Percentiles rank a stretch among this genome's conserved stretches.
phyloP scores from a whole-genome alignment of 257 asterid genomes.

The Datura wrightii region DNA sequence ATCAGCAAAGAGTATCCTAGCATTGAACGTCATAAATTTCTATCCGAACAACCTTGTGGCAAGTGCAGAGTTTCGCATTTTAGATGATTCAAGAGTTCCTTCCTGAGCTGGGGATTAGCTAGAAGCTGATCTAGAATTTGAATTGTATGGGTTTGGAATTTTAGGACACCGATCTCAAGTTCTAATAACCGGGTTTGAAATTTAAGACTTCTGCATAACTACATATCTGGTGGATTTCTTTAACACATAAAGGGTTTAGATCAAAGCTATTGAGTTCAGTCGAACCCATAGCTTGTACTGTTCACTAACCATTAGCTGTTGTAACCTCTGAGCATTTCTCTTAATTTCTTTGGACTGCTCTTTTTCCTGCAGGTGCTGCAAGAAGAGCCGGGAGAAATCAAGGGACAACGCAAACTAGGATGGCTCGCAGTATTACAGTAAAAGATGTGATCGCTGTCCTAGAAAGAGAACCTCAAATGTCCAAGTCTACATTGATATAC shows the following conservation, averaged over 20 bases:
- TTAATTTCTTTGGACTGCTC: not conserved
- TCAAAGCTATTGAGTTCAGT: not conserved
- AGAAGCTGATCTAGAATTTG: not conserved
- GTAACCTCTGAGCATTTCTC: not conserved
- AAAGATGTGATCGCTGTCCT: slow-evolving; percentile 84
- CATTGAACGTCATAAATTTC: not conserved
- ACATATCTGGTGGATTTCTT: not conserved
- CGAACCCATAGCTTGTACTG: not conserved
- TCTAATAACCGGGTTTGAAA: not conserved
- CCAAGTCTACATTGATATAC: slow-evolving; percentile 69
- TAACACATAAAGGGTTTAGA: not conserved
- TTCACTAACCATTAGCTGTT: slow-evolving; percentile 3
- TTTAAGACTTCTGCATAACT: slow-evolving; percentile 9
- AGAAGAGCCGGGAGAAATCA: slow-evolving; percentile 73
- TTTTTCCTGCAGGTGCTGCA: slow-evolving; percentile 47
- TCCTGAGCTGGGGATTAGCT: not conserved
- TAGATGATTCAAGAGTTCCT: not conserved
- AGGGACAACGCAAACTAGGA: slow-evolving; percentile 51
- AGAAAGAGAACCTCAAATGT: slow-evolving; percentile 96
- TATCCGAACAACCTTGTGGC: not conserved
- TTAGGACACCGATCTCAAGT: not conserved
- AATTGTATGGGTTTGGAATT: not conserved
- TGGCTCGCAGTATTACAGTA: slow-evolving; percentile 66
- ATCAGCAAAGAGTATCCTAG: slow-evolving; percentile 23
- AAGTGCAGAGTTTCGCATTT: not conserved